Evolutionary conservation across 257 asterid genomes (phyloP).

Genomic region (Primulina tabacum): DNA sequence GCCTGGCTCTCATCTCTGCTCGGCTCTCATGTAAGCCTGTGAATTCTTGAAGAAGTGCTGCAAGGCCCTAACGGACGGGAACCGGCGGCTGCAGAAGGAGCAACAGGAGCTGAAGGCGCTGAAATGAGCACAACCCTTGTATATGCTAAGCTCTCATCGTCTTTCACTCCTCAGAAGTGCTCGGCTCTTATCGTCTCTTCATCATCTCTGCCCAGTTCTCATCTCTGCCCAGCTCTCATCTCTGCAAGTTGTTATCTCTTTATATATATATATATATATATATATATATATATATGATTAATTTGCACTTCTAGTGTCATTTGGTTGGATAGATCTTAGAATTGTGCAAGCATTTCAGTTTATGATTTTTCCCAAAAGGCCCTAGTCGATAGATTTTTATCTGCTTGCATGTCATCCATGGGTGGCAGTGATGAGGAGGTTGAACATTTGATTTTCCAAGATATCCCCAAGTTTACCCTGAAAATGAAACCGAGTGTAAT

Average conservation of each 20-base stretch:
- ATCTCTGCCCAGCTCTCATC: too few relatives aligned
- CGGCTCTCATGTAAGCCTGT: constrained; percentile 25
- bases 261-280: too few relatives aligned
- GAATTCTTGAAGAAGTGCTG: constrained; percentile 91
- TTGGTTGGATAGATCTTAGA: not conserved
- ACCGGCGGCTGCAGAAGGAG: constrained; percentile 83
- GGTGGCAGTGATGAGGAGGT: constrained; percentile 10
- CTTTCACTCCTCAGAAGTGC: too few relatives aligned
- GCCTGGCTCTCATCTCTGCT: too few relatives aligned
- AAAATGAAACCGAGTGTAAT: constrained; percentile 32
- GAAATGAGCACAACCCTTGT: constrained; percentile 69
- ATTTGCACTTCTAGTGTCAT: not conserved
- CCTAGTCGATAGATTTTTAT: not conserved
- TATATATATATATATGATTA: too few relatives aligned
- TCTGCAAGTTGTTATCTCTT: too few relatives aligned
- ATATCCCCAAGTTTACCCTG: not conserved
- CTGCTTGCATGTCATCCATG: constrained; percentile 4
- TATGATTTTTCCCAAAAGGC: not conserved
- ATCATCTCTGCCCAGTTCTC: too few relatives aligned
- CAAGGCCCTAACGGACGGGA: constrained; percentile 81
- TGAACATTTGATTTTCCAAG: not conserved
- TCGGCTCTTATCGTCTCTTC: too few relatives aligned
- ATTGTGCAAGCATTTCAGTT: not conserved
- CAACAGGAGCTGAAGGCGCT: constrained; percentile 75
- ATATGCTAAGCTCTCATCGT: constrained; percentile 37